Evolutionary conservation across 2,329 filamentous ascomycete species (phyloP).

Genomic region (Aspergillus sp.): DNA sequence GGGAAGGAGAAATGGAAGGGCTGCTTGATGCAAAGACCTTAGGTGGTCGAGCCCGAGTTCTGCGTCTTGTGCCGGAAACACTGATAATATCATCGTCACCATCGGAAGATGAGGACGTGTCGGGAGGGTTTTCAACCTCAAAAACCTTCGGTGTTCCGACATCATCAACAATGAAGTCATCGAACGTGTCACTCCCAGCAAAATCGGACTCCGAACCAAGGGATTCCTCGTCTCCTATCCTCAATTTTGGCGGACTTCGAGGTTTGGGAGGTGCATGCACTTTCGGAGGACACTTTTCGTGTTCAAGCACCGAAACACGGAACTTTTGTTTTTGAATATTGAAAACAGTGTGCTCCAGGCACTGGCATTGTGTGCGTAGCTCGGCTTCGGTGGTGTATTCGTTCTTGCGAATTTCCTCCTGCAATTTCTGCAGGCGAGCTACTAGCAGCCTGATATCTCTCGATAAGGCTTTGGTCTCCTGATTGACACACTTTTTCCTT

Average conservation of each 20-base stretch:
- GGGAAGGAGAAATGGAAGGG: slow-evolving; percentile 10
- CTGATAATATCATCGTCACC: slow-evolving; percentile 26
- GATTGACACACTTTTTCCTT: slow-evolving; percentile 37
- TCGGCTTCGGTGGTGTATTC: slow-evolving; percentile 55
- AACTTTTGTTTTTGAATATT: slow-evolving; percentile 52
- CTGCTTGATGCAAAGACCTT: slow-evolving; percentile 14
- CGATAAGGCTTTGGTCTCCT: slow-evolving; percentile 48
- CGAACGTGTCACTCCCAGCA: slow-evolving; percentile 16
- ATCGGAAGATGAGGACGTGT: slow-evolving; percentile 16
- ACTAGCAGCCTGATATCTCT: slow-evolving; percentile 46
- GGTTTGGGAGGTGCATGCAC: slow-evolving; percentile 17
- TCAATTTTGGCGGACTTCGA: slow-evolving; percentile 5
- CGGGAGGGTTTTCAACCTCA: neutral
- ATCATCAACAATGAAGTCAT: slow-evolving; percentile 35
- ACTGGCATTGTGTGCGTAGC: slow-evolving; percentile 56
- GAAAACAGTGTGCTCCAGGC: slow-evolving; percentile 65
- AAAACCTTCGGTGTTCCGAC: slow-evolving; percentile 4
- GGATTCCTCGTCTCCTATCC: slow-evolving; percentile 32
- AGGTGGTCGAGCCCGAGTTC: slow-evolving; percentile 5
- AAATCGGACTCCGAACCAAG: slow-evolving; percentile 31
- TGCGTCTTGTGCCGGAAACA: slow-evolving; percentile 20
- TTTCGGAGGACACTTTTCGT: slow-evolving; percentile 31
- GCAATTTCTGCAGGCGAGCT: slow-evolving; percentile 57
- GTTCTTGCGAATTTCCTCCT: slow-evolving; percentile 52
- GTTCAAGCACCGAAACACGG: slow-evolving; percentile 45